These are phyloP conservation scores for Saccharum hybrid DNA, from an alignment of 202 grass and related monocot species.

Conservation along the genomic window DNA sequence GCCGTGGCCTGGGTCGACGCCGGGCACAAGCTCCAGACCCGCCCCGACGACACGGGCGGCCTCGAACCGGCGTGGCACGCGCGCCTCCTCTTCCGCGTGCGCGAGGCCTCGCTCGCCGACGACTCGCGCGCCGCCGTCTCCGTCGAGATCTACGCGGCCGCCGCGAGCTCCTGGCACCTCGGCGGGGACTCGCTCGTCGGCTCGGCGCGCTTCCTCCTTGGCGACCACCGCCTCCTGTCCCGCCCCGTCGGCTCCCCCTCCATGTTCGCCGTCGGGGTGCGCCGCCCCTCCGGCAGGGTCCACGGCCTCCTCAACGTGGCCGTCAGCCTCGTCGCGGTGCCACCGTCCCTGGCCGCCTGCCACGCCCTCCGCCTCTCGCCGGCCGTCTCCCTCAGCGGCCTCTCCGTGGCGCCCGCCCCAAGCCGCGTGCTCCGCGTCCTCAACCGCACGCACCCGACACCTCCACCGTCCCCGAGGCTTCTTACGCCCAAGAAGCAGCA, in stretches of 20 bases:
- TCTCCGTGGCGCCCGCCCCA: conserved; percentile 53
- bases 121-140: conserved; percentile 71
- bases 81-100: conserved; percentile 78
- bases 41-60: conserved; percentile 62
- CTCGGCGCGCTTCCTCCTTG: conserved; percentile 73
- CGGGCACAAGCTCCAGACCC: conserved; percentile 68
- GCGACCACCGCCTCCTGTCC: conserved; percentile 67
- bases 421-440: conserved; percentile 57
- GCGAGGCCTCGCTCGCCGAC: conserved; percentile 55
- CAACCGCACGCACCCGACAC: conserved; percentile 43
- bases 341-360: conserved; percentile 55
- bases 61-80: conserved; percentile 87
- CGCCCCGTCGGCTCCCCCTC: conserved; percentile 59
- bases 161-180: conserved; percentile 63
- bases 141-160: conserved; percentile 84
- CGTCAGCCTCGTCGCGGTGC: conserved; percentile 53
- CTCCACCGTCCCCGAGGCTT: conserved; percentile 47
- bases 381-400: conserved; percentile 68
- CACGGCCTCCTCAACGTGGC: conserved; percentile 87
- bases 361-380: conserved; percentile 63
- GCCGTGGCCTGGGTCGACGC: conserved; percentile 80
- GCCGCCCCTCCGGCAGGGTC: conserved; percentile 76
- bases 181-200: conserved; percentile 66
- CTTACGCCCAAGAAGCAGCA: conserved; percentile 50
- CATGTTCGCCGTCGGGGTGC: conserved; percentile 80